A percentile compares a stretch with the other conserved stretches of the same genome.
Conservation (phyloP, 495 filamentous ascomycete species). For the Trypethelium eluteriae region DNA sequence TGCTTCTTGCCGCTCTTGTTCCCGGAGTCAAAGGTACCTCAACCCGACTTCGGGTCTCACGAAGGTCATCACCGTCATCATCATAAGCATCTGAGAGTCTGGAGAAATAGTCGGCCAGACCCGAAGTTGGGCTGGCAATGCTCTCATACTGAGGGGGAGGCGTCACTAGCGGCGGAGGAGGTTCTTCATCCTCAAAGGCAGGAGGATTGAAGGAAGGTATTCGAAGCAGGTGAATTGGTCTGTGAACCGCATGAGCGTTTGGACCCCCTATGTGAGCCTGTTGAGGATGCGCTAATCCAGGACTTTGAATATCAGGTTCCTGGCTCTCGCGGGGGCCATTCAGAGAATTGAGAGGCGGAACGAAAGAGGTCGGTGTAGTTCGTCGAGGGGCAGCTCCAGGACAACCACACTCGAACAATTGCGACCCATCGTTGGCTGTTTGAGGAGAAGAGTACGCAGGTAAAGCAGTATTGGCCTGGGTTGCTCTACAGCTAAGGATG, state of each 20-base stretch:
- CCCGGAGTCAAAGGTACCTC: conserved; percentile 64
- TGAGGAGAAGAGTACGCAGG: conserved; percentile 71
- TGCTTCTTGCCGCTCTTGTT: conserved; percentile 59
- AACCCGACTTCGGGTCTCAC: conserved; percentile 43
- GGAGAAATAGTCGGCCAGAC: conserved; percentile 85
- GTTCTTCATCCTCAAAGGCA: conserved; percentile 76
- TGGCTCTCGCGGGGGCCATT: conserved; percentile 20
- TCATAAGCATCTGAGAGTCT: conserved; percentile 56
- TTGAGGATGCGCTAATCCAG: conserved; percentile 33
- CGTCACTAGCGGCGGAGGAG: conserved; percentile 76
- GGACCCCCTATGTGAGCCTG: conserved; percentile 33
- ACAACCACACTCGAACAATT: conserved; percentile 65
- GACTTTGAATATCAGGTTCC: conserved; percentile 30
- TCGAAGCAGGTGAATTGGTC: conserved; percentile 88
- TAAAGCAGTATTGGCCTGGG: conserved; percentile 80
- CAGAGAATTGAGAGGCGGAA: conserved; percentile 37
- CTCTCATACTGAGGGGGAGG: conserved; percentile 83
- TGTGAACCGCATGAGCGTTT: conserved; percentile 28
- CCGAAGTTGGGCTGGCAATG: conserved; percentile 66
- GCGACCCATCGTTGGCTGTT: conserved; percentile 39
- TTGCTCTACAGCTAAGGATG: conserved; percentile 87
- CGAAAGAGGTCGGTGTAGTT: conserved; percentile 38
- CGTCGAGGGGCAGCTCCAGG: conserved; percentile 52
- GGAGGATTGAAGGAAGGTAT: conserved; percentile 84
- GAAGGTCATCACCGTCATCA: conserved; percentile 45